Conservation (phyloP, 179 eudicot species). For the Beta corolliflora region DNA sequence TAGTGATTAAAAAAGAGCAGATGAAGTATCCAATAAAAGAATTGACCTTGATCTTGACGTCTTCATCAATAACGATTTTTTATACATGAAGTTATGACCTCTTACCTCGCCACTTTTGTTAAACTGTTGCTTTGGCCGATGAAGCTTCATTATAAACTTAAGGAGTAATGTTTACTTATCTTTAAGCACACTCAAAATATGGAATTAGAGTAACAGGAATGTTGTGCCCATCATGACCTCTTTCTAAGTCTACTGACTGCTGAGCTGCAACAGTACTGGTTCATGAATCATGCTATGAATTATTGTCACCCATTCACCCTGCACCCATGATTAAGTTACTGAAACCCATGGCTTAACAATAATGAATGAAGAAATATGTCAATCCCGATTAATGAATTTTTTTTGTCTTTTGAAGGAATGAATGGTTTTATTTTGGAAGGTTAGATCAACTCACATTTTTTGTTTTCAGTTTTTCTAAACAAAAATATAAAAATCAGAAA, state of each 20-base stretch:
- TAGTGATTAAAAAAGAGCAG: too few species aligned
- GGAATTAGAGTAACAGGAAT: background rate
- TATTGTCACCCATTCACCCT: conserved; percentile 4
- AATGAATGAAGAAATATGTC: background rate
- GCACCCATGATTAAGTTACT: background rate
- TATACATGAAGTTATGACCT: too few species aligned
- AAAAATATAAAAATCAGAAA: too few species aligned
- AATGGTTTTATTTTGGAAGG: too few species aligned
- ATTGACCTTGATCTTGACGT: background rate
- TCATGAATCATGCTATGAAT: background rate
- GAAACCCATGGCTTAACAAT: background rate
- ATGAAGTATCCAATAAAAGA: too few species aligned
- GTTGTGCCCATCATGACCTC: background rate
- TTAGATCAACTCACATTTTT: too few species aligned
- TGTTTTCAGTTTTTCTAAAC: too few species aligned
- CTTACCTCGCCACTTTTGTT: too few species aligned
- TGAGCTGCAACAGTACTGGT: background rate
- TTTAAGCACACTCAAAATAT: conserved; percentile 5
- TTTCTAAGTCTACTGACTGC: background rate
- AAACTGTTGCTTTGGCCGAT: background rate
- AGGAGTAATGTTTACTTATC: conserved; percentile 1
- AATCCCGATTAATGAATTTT: too few species aligned
- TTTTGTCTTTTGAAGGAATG: too few species aligned
- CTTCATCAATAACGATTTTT: background rate
- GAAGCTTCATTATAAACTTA: background rate